Base-by-base conservation (phyloP, 768 basidiomycete species). In the Lactifluus subvellereus region DNA sequence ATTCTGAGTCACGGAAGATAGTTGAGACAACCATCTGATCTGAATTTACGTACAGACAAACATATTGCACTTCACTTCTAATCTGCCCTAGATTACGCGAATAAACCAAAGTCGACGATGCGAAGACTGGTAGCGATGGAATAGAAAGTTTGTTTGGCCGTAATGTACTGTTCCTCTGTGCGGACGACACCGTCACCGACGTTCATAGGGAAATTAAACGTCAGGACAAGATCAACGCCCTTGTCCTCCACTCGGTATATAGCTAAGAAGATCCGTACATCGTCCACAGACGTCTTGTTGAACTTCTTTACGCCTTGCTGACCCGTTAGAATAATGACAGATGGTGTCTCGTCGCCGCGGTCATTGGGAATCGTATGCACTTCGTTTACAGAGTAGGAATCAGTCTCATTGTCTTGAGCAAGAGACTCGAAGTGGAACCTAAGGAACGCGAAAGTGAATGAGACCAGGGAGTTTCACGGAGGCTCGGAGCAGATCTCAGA, bases 351-450 rank as follows among this genome's bases (percentile, higher is more conserved):
- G 67, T 81, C 82, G 32, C 75, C 75, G 67, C 75, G 71, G 67
- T 75, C 72, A 69, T 83, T 78, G 57, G 72, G 70, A 38, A 80
- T 65, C 3, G 77, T 69, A n/a, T 65, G 61, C 32, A 84, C 72
- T 2, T 70, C 71, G 20, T 79, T 62, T 20, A 94, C 79, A 27
- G 72, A 71, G 10, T 77, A 75, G 10, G 79, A 79, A 47, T 74
- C 66, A 6, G 96, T 91, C 27, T 81, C 77, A 71, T 97, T 98
- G 75, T 98, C 97, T 69, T 96, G 85, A 13, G 94, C 95, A 49
- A 98, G 75, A 1, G 94, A 88, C 57, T 85, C 81, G 67, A 97
- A 97, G 76, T 97, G 95, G 69, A 88, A 94, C 73, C 96, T 99
- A 74, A n/a, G 48, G 56, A 45, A 55, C n/a, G 20, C 42, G 66